phyloP scores from a whole-genome alignment of 1,139 yeast species.

The Blastobotrys serpentis region DNA sequence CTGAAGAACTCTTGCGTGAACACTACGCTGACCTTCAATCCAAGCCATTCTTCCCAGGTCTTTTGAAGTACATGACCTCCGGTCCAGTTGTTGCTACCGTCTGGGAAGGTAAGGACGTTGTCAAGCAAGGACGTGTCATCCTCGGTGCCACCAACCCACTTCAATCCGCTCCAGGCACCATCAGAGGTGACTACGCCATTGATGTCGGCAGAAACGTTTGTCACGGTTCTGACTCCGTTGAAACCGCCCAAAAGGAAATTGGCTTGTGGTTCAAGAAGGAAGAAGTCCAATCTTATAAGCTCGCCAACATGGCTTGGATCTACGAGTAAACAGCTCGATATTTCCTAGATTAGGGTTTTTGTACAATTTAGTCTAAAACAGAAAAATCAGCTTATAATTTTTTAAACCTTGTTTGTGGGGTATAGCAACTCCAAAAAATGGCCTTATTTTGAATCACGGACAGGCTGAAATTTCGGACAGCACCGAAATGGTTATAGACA shows the following conservation, averaged over 20 bases:
- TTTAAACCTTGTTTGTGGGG: background rate
- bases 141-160: constrained; percentile 99
- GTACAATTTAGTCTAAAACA: background rate
- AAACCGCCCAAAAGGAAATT: constrained; percentile 94
- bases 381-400: background rate
- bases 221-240: constrained; percentile 99
- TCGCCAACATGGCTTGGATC: constrained; percentile 82
- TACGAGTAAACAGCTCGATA: constrained; percentile 63
- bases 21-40: constrained; percentile 94
- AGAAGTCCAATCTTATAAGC: constrained; percentile 91
- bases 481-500: background rate
- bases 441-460: constrained; percentile 4
- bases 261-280: constrained; percentile 97
- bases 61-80: constrained; percentile 93
- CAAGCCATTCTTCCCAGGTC: constrained; percentile 95
- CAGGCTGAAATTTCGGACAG: background rate
- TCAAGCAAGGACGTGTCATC: constrained; percentile 96
- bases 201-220: constrained; percentile 99
- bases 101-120: constrained; percentile 99
- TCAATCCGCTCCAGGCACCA: constrained; percentile 97
- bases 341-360: background rate
- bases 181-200: constrained; percentile 83
- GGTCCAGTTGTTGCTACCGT: constrained; percentile 99
- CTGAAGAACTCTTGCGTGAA: constrained; percentile 82
- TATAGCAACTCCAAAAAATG: background rate